Base-by-base conservation (phyloP, 352 stramenopile species). In the Albugo candida region DNA sequence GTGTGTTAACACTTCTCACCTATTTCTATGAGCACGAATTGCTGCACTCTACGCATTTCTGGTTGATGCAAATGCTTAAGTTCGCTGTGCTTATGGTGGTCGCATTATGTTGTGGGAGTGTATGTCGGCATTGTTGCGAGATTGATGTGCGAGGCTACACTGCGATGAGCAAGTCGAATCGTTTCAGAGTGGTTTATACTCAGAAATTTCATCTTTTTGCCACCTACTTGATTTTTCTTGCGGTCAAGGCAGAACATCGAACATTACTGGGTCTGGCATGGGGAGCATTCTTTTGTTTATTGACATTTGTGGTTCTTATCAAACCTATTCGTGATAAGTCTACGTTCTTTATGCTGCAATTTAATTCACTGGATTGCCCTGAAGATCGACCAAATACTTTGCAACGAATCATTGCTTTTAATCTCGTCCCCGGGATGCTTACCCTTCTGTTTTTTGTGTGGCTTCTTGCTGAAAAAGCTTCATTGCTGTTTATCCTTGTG, bases 171-270 rank as follows among this genome's bases (percentile, higher is more conserved):
- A 81, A 77, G 58, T 78, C 61, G 50, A 87, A 74, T 21, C 61
- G 49, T 24, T 89, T 89, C 63, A 89, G 87, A 58, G 77, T 89
- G 49, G 87, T 87, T 64, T 89, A 89, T 64, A 89, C 77, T 8
- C 70, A 75, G 16, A 89, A 89, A 60, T 55, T 89, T 39, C 74
- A 87, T 60, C 70, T 82, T 40, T 77, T 89, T 18, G 77, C 77
- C 1, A 75, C 77, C 11, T 89, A 87, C 56, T 69, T 87, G 59
- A 67, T 87, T 46, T 75, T 75, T 36, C 56, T 89, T 18, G 68
- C 84, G 14, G 62, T 89, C 51, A 77, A 83, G 39, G 64, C 67
- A 1, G 63, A 82, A 40, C 70, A 71, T 55, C 41, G 59, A 11
- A 69, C 70, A 5, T 59, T 67, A 21, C 53, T 88, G 10, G 70